These are phyloP conservation scores for Globisporangium carolinianum DNA, from an alignment of 352 stramenopile species.

Conservation along the genomic window DNA sequence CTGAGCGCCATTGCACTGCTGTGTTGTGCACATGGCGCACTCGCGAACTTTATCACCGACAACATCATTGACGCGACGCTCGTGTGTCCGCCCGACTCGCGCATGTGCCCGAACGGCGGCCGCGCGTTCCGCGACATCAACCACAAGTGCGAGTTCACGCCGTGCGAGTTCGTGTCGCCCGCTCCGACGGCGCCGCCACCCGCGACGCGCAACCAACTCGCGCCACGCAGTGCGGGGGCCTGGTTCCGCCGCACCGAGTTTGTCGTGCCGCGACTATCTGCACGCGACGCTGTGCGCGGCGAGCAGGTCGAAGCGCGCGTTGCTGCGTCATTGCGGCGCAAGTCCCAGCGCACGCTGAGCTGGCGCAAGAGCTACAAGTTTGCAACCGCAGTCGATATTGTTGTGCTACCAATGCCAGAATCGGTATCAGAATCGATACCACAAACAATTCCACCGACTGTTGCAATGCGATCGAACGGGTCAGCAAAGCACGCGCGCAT, in stretches of 20 bases:
- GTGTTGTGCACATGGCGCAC: not conserved
- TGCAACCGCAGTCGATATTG: not conserved
- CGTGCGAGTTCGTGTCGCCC: conserved; percentile 26
- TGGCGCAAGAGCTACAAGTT: conserved; percentile 8
- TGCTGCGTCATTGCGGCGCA: conserved; percentile 5
- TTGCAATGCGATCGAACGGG: not conserved
- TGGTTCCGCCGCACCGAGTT: conserved; percentile 43
- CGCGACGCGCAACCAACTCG: conserved; percentile 11
- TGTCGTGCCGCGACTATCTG: conserved; percentile 17
- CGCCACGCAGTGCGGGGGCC: conserved; percentile 1
- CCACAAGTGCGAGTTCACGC: conserved; percentile 36
- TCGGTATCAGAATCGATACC: not conserved
- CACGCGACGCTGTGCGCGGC: conserved; percentile 16
- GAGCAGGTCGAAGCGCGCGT: conserved; percentile 11
- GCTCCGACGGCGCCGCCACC: not conserved
- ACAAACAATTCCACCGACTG: no score
- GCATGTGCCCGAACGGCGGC: conserved; percentile 30
- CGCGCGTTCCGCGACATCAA: conserved; percentile 26
- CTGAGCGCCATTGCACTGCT: not conserved
- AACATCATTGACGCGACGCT: conserved; percentile 20
- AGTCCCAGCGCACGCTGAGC: conserved; percentile 6
- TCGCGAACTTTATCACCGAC: conserved; percentile 8
- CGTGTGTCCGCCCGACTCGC: conserved; percentile 31
- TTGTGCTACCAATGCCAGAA: conserved; percentile 1
- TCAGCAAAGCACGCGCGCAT: conserved; percentile 5